Evolutionary conservation across 345 rosid genomes (phyloP).

Genomic region (Cardiospermum halicacabum): DNA sequence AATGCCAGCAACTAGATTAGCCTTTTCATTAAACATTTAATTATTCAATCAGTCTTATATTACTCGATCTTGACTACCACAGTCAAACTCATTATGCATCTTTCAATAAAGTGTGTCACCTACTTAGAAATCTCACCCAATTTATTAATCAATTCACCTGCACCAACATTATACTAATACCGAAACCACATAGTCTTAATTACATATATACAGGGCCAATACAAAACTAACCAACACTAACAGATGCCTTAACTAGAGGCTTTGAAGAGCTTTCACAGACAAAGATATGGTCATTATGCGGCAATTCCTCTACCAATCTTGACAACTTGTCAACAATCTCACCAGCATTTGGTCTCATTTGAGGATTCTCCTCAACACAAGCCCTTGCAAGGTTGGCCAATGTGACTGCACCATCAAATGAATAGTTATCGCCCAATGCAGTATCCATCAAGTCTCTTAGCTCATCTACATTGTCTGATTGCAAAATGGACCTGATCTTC

Average conservation of each 20-base stretch:
- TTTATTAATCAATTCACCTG: too few relatives aligned
- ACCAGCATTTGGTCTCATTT: slow-evolving; percentile 62
- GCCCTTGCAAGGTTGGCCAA: slow-evolving; percentile 65
- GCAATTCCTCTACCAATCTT: slow-evolving; percentile 48
- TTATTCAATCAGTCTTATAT: not conserved
- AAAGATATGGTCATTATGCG: slow-evolving; percentile 34
- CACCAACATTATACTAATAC: not conserved
- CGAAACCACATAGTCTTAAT: slow-evolving; percentile 4
- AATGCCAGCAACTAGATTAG: not conserved
- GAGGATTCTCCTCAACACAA: slow-evolving; percentile 61
- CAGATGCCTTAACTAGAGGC: slow-evolving; percentile 49
- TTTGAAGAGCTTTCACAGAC: slow-evolving; percentile 65
- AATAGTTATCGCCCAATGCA: slow-evolving; percentile 68
- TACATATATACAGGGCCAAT: too few relatives aligned
- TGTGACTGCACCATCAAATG: slow-evolving; percentile 56
- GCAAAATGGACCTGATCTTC: slow-evolving; percentile 36
- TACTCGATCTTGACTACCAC: not conserved
- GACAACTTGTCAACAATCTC: slow-evolving; percentile 70
- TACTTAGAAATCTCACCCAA: not conserved
- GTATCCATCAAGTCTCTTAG: slow-evolving; percentile 70
- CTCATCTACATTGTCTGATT: slow-evolving; percentile 43
- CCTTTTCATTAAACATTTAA: not conserved
- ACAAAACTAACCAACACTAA: too few relatives aligned
- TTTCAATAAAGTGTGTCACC: slow-evolving; percentile 9
- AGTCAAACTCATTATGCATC: not conserved